A percentile compares a stretch with the other conserved stretches of the same genome.
Evolutionary conservation across 257 asterid genomes (phyloP).

Genomic region (Parsonsia alboflavescens): DNA sequence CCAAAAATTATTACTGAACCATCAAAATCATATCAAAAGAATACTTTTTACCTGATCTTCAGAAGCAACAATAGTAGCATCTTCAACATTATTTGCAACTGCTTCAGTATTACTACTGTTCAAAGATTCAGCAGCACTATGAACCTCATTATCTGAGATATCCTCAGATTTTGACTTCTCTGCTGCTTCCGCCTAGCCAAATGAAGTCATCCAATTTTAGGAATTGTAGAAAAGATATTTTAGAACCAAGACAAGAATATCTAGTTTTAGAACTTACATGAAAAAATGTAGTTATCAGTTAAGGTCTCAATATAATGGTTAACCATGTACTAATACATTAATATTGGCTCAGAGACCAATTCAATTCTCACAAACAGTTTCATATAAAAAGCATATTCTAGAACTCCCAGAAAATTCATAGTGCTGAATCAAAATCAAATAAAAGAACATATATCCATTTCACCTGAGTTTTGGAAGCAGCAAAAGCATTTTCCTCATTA

Average conservation of each 20-base stretch:
- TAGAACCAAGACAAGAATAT: slow-evolving; percentile 9
- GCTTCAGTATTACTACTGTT: slow-evolving; percentile 32
- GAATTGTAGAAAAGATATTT: slow-evolving; percentile 1
- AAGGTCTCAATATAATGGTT: slow-evolving; percentile 70
- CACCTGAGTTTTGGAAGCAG: slow-evolving; percentile 38
- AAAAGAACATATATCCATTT: slow-evolving; percentile 6
- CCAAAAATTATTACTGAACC: neutral
- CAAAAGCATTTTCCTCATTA: slow-evolving; percentile 29
- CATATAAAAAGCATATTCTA: neutral
- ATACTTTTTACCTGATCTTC: slow-evolving; percentile 33
- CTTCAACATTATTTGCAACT: slow-evolving; percentile 23
- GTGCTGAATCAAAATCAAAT: neutral
- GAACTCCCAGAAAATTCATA: neutral
- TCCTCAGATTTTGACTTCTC: slow-evolving; percentile 44
- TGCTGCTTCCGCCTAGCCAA: slow-evolving; percentile 53
- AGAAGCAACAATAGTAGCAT: slow-evolving; percentile 26
- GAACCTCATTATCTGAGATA: slow-evolving; percentile 35
- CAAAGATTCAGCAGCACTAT: slow-evolving; percentile 39
- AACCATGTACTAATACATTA: neutral
- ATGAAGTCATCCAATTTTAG: slow-evolving; percentile 8
- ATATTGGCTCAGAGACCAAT: neutral
- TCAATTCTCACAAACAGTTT: neutral
- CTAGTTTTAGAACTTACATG: slow-evolving; percentile 41
- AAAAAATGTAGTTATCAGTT: slow-evolving; percentile 67
- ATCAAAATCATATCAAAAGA: neutral